Conservation (phyloP, 176 grass and related monocot genomes). For the Eleusine indica region DNA sequence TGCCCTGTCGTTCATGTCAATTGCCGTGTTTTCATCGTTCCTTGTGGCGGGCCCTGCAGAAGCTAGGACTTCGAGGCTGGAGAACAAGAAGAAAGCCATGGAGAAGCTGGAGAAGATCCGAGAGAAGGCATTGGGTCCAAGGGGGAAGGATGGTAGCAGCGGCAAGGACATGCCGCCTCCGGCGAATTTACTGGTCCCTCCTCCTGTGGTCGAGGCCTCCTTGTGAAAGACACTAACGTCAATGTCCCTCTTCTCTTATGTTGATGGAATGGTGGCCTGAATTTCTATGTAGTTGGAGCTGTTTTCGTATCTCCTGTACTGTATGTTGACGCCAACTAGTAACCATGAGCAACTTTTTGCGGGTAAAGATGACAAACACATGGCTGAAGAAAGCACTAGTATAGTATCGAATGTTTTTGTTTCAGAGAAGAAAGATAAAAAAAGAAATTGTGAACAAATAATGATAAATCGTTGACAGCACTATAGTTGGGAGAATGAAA, state of each 20-base stretch:
- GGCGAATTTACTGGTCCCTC: slow-evolving; percentile 44
- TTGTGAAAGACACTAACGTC: background rate
- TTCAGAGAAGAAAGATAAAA: no score
- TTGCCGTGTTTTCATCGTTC: slow-evolving; percentile 42
- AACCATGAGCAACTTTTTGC: background rate
- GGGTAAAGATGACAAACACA: background rate
- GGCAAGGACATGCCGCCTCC: slow-evolving; percentile 38
- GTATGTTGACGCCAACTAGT: background rate
- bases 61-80: slow-evolving; percentile 57
- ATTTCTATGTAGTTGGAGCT: background rate
- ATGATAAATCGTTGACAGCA: no score
- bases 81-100: slow-evolving; percentile 66
- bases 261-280: background rate
- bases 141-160: slow-evolving; percentile 2
- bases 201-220: slow-evolving; percentile 32
- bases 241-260: background rate
- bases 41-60: slow-evolving; percentile 31
- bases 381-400: no score
- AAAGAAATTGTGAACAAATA: no score
- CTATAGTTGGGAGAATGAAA: background rate
- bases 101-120: slow-evolving; percentile 75
- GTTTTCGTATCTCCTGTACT: background rate
- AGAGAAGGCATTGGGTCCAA: slow-evolving; percentile 54
- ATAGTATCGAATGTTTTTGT: no score
- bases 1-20: slow-evolving; percentile 54